phyloP scores from a whole-genome alignment of 2,329 filamentous ascomycete species.

The Periglandula ipomoeae region DNA sequence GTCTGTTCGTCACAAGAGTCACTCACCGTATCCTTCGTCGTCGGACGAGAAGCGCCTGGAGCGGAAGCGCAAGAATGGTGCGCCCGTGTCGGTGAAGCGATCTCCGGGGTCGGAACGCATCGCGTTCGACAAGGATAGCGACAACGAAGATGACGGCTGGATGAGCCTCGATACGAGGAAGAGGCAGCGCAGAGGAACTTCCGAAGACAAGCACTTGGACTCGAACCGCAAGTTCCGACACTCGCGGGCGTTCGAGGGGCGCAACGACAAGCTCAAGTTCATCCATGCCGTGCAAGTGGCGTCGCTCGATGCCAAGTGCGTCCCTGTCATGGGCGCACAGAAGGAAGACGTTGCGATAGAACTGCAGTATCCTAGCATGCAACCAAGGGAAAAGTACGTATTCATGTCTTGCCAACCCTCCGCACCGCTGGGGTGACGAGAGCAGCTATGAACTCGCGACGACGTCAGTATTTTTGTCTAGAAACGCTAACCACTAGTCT shows the following conservation, averaged over 20 bases:
- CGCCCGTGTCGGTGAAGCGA: constrained; percentile 14
- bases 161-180: constrained; percentile 39
- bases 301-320: constrained; percentile 40
- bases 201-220: constrained; percentile 34
- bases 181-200: constrained; percentile 33
- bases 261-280: constrained; percentile 33
- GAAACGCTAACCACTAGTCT: constrained; percentile 2
- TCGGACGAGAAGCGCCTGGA: constrained; percentile 26
- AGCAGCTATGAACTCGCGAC: too few species aligned
- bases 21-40: constrained; percentile 32
- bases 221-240: constrained; percentile 37
- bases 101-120: constrained; percentile 41
- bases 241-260: constrained; percentile 34
- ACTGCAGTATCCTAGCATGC: constrained; percentile 76
- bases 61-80: constrained; percentile 40
- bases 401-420: not conserved
- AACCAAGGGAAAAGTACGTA: constrained; percentile 55
- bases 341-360: constrained; percentile 51
- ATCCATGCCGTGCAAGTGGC: constrained; percentile 52
- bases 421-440: too few species aligned
- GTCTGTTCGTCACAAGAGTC: constrained; percentile 28
- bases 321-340: constrained; percentile 38
- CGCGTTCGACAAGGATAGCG: constrained; percentile 41
- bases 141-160: constrained; percentile 45
- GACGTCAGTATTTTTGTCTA: not conserved